Base-by-base conservation (phyloP, 2,329 filamentous ascomycete genomes). In the Claviceps pazoutovae region DNA sequence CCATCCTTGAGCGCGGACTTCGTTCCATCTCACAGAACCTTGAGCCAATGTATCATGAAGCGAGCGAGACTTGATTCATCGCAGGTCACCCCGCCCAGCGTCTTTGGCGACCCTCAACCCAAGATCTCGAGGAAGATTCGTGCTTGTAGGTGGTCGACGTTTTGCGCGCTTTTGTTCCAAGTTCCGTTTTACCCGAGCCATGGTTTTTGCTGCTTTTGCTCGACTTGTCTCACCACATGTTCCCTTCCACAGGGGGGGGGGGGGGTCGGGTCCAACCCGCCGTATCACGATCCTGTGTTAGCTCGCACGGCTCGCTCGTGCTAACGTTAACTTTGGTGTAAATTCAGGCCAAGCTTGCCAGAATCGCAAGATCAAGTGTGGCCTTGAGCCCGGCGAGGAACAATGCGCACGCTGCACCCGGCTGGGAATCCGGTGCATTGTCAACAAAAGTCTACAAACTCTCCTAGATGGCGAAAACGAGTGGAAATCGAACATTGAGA, bases 361-460 rank as follows among this genome's bases (percentile, higher is more conserved):
- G 56, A 68, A 68, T 21, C 73, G 75, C 57, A 79, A 79, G 60
- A 76, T 79, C 57, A 74, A 74, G 58, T 79, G 75, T 58, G 70
- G 74, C 53, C 69, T 76, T 56, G 67, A 70, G 51, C 55, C 57
- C 36, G 72, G 71, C 7, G 66, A 73, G 54, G 57, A 64, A 6
- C 69, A 66, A 52, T 78, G 75, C 60, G 68, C 67, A 8, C 70
- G 76, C 57, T 78, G 75, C 56, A 60, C 66, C 36, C 71, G 72
- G 42, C 71, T 73, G 23, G 71, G 72, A 9, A 65, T 77, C 42
- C 70, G 72, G 54, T 78, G 75, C 57, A 66, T 75, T 8, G 71
- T 77, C 37, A 78, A 78, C 57, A 74, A 76, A 60, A 77, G 74
- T 58, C 69, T 76, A 19, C 75, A 78, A 58, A 75, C 74, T 51